Evolutionary conservation across 805 yeast genomes (phyloP).

Genomic region (Priceomyces melissophilus): DNA sequence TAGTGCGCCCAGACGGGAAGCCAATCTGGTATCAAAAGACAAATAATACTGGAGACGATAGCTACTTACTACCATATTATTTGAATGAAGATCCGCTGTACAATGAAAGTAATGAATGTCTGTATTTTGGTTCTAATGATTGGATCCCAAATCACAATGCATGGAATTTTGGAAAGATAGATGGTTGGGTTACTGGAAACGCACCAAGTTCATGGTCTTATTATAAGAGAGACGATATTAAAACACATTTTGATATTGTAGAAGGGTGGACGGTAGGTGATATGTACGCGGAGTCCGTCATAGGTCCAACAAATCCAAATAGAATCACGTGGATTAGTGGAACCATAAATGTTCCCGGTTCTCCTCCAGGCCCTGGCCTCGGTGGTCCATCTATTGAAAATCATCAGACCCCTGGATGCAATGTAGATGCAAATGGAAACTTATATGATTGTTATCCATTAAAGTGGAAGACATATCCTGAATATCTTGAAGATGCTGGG

Average conservation of each 20-base stretch:
- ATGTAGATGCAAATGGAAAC: slow-evolving; percentile 2
- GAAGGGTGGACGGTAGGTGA: slow-evolving; percentile 5
- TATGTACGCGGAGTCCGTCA: slow-evolving; percentile 4
- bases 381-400: slow-evolving; percentile 5
- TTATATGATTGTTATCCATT: slow-evolving; percentile 3
- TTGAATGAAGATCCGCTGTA: slow-evolving; percentile 3
- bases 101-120: slow-evolving; percentile 4
- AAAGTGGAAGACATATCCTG: slow-evolving; percentile 5
- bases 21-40: slow-evolving; percentile 3
- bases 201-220: slow-evolving; percentile 5
- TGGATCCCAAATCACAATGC: slow-evolving; percentile 5
- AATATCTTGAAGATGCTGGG: slow-evolving; percentile 2
- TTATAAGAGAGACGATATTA: slow-evolving; percentile 3
- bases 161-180: slow-evolving; percentile 4
- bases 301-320: slow-evolving; percentile 4
- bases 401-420: slow-evolving; percentile 4
- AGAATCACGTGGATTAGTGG: slow-evolving; percentile 4
- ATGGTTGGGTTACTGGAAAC: slow-evolving; percentile 6
- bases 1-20: neutral
- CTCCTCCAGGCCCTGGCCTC: slow-evolving; percentile 2
- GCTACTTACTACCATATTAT: slow-evolving; percentile 2
- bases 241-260: slow-evolving; percentile 4
- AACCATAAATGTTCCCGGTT: slow-evolving; percentile 6
- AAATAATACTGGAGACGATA: neutral
- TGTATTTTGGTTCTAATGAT: slow-evolving; percentile 3